Evolutionary conservation across 768 basidiomycete species (phyloP).

Genomic region (Naganishia onofrii): DNA sequence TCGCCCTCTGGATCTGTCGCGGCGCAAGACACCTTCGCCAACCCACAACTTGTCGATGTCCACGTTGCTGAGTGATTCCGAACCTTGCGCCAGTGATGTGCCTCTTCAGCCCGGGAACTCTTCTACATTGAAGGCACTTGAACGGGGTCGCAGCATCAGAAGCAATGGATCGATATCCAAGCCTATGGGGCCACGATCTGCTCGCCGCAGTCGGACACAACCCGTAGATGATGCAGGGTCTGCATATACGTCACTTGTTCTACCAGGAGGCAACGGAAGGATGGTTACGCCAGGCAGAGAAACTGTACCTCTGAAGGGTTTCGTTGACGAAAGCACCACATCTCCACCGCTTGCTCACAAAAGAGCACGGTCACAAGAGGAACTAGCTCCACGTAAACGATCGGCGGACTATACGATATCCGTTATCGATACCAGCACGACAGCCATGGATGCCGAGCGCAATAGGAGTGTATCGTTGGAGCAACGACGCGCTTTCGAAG

Average conservation of each 20-base stretch:
- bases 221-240: background rate
- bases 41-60: background rate
- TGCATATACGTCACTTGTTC: background rate
- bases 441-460: no score
- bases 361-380: slow-evolving; percentile 46
- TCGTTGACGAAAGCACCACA: slow-evolving; percentile 29
- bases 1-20: slow-evolving; percentile 11
- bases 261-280: slow-evolving; percentile 44
- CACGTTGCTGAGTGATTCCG: background rate
- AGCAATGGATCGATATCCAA: background rate
- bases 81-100: no score
- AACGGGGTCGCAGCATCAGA: background rate
- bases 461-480: background rate
- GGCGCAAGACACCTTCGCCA: slow-evolving; percentile 23
- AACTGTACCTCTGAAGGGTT: slow-evolving; percentile 38
- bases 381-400: slow-evolving; percentile 46
- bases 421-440: background rate
- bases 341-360: slow-evolving; percentile 35
- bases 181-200: slow-evolving; percentile 8
- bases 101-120: background rate
- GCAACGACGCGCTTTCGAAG: background rate
- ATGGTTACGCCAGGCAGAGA: slow-evolving; percentile 44
- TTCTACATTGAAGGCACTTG: background rate
- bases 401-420: slow-evolving; percentile 30
- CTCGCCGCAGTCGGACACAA: background rate